phyloP scores from a whole-genome alignment of 208 protist genomes.

The Acanthamoeba lenticulata region DNA sequence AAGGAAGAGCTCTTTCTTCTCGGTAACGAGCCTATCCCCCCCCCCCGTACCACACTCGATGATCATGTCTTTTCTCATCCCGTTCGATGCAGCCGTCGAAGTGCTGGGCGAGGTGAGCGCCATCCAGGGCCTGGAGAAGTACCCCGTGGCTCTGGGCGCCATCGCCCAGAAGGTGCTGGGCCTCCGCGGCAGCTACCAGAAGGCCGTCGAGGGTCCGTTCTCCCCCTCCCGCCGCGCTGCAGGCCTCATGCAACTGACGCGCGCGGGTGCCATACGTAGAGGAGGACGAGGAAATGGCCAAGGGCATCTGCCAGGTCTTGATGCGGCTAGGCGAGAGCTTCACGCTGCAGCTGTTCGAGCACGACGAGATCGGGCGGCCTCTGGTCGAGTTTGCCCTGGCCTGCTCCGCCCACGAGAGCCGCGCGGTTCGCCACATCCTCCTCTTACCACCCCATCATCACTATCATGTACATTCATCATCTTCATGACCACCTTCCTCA shows the following conservation, averaged over 20 bases:
- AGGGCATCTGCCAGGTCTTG: not conserved
- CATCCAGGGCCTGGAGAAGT: slow-evolving; percentile 30
- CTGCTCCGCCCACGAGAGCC: not conserved
- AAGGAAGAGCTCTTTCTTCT: slow-evolving; percentile 13
- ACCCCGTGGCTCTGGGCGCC: not conserved
- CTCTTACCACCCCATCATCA: too few species aligned
- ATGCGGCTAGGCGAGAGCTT: slow-evolving; percentile 8
- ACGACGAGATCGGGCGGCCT: not conserved
- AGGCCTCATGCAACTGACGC: not conserved
- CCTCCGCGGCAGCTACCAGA: not conserved
- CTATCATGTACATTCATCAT: too few species aligned
- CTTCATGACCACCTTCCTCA: too few species aligned
- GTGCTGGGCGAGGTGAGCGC: slow-evolving; percentile 2
- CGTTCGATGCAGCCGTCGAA: not conserved
- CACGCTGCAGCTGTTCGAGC: not conserved
- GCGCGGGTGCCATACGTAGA: not conserved
- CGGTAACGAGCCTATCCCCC: not conserved
- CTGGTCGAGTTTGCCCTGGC: not conserved
- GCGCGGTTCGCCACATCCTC: too few species aligned
- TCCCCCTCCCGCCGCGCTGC: not conserved
- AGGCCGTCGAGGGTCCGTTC: not conserved
- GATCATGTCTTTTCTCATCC: not conserved
- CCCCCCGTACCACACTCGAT: too few species aligned
- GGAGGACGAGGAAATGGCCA: slow-evolving; percentile 5
- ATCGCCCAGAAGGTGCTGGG: slow-evolving; percentile 16